Base-by-base conservation (phyloP, 768 basidiomycete genomes). In the Suillus clintonianus region DNA sequence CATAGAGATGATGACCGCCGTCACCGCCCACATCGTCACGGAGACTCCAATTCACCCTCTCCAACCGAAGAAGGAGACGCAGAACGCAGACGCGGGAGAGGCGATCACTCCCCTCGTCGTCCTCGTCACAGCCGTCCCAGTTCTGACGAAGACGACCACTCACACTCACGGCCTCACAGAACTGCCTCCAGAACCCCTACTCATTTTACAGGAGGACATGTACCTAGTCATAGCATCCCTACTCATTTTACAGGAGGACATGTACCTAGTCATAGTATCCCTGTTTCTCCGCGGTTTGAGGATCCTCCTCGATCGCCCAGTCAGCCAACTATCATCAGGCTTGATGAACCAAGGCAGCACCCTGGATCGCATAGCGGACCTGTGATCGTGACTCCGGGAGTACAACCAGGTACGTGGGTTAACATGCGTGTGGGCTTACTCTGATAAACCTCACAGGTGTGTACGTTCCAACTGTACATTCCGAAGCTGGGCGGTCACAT, bases 281-380 rank as follows among this genome's bases (percentile, higher is more conserved):
- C 55, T 27, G n/a, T 3, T 57, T 65, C 67, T 27, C 60, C 64
- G 4, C 61, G 42, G 37, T 70, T 51, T 32, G n/a, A 22, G 8
- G 65, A 66, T 6, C 62, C 67, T 39, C 60, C 66, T 14, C 57
- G 54, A 34, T 74, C 74, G 27, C 74, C 73, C 17, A 45, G 53
- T 10, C 68, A 67, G 13, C 74, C 74, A 24, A 76, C 74, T 10
- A 70, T 76, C 32, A 76, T 76, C 24, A 71, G 72, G 61, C 42
- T 75, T 41, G 74, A 68, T 11, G 47, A 65, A 11, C 42, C 47
- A 14, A 71, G 64, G 9, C 58, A 15, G n/a, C 36, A 32, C 10
- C 56, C 22, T 43, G 57, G 59, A 8, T 5, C 39, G 36, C 37
- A 30, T 14, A 14, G 13, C 22, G 30, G 48, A 41, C 37, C 9